Percentiles rank a stretch among this genome's conserved stretches.
These are phyloP conservation scores for Jatropha curcas DNA, from an alignment of 345 rosid species.

Conservation along the genomic window DNA sequence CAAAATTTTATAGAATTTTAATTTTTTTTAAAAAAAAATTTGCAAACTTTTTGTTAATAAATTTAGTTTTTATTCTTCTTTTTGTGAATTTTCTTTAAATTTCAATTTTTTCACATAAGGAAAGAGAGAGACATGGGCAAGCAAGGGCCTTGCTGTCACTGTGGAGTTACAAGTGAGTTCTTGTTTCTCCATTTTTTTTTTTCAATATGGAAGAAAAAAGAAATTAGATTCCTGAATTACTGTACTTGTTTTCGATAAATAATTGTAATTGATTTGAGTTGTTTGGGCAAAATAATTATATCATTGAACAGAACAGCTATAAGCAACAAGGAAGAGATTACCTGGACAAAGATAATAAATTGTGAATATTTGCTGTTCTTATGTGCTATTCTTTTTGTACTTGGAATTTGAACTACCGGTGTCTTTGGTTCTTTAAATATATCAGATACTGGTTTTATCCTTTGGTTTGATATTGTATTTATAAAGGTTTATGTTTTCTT, in stretches of 20 bases:
- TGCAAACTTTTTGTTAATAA: conserved; percentile 24
- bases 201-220: neutral
- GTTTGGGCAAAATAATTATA: neutral
- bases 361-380: conserved; percentile 24
- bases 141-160: conserved; percentile 97
- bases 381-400: conserved; percentile 29
- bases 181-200: conserved; percentile 52
- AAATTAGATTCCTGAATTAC: conserved; percentile 15
- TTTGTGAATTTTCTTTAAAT: conserved; percentile 14
- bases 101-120: conserved; percentile 23
- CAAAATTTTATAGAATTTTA: conserved; percentile 15
- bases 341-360: conserved; percentile 24
- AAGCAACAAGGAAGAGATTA: conserved; percentile 21
- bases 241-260: conserved; percentile 9
- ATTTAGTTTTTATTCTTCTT: conserved; percentile 9
- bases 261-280: conserved; percentile 18
- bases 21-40: neutral
- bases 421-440: conserved; percentile 16
- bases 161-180: conserved; percentile 99
- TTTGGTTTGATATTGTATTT: conserved; percentile 21
- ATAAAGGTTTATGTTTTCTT: conserved; percentile 9
- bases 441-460: conserved; percentile 16
- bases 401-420: conserved; percentile 21
- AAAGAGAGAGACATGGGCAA: conserved; percentile 68
- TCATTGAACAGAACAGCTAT: conserved; percentile 25